phyloP scores from a whole-genome alignment of 1,284 basidiomycete genomes.

The Marasmius fiardii region DNA sequence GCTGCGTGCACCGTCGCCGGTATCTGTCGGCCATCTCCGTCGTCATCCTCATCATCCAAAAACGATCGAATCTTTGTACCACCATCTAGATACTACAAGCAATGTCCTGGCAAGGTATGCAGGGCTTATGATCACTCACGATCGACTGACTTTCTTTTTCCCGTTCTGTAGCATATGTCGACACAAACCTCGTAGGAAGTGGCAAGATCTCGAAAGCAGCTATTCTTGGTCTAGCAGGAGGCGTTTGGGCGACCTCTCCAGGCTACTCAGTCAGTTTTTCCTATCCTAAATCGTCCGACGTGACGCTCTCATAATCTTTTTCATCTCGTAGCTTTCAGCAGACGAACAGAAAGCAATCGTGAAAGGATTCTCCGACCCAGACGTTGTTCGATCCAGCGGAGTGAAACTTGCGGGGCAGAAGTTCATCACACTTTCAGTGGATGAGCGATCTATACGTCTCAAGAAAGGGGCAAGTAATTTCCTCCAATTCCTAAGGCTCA shows the following conservation, averaged over 20 bases:
- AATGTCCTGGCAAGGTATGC: slow-evolving; percentile 59
- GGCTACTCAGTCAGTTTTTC: slow-evolving; percentile 67
- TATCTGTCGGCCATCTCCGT: slow-evolving; percentile 14
- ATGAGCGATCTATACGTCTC: slow-evolving; percentile 66
- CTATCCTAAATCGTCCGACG: neutral
- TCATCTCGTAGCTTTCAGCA: slow-evolving; percentile 53
- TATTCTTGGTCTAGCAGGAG: slow-evolving; percentile 83
- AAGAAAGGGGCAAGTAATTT: slow-evolving; percentile 70
- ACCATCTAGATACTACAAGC: neutral
- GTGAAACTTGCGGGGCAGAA: slow-evolving; percentile 74
- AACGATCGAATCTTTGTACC: neutral
- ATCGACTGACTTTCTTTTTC: neutral
- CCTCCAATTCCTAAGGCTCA: neutral
- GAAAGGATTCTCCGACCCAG: slow-evolving; percentile 48
- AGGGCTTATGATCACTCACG: neutral
- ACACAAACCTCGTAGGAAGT: slow-evolving; percentile 78
- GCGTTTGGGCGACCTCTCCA: slow-evolving; percentile 80
- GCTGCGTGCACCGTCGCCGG: too few relatives aligned
- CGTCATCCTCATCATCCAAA: neutral
- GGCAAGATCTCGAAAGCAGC: slow-evolving; percentile 79
- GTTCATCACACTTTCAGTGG: slow-evolving; percentile 73
- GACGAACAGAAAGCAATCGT: slow-evolving; percentile 76
- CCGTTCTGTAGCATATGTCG: slow-evolving; percentile 72
- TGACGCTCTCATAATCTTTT: too few relatives aligned
- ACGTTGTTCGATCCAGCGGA: slow-evolving; percentile 52